Conservation (phyloP, 169 alveolate species). For the Cryptosporidium canis region DNA sequence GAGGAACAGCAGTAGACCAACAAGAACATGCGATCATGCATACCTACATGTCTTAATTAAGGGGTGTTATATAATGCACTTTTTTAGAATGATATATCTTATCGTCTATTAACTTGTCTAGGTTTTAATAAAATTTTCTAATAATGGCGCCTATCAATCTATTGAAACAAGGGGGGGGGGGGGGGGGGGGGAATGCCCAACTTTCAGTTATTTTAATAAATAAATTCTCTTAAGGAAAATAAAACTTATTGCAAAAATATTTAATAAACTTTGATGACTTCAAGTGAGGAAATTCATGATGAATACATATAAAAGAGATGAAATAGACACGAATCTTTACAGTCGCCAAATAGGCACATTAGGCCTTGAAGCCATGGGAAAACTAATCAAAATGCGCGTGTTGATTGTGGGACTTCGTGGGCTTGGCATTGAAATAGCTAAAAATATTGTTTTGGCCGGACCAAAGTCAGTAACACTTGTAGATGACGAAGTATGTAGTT, state of each 20-base stretch:
- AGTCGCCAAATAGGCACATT: constrained; percentile 98
- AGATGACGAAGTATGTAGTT: constrained; percentile 87
- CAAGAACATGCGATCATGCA: no score
- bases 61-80: no score
- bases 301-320: constrained; percentile 61
- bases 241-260: no score
- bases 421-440: constrained; percentile 91
- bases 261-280: not conserved
- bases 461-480: constrained; percentile 90
- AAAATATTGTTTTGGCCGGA: constrained; percentile 95
- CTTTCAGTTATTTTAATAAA: no score
- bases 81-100: no score
- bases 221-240: no score
- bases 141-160: no score
- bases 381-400: constrained; percentile 89
- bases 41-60: no score
- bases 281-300: not conserved
- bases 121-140: no score
- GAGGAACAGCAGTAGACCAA: not conserved
- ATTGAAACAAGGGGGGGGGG: no score
- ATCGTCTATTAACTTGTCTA: no score
- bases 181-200: no score
- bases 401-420: constrained; percentile 95
- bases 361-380: constrained; percentile 98
- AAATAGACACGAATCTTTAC: constrained; percentile 94